These are phyloP conservation scores for Aspergillus arachidicola DNA, from an alignment of 2,329 filamentous ascomycete genomes.

Conservation along the genomic window DNA sequence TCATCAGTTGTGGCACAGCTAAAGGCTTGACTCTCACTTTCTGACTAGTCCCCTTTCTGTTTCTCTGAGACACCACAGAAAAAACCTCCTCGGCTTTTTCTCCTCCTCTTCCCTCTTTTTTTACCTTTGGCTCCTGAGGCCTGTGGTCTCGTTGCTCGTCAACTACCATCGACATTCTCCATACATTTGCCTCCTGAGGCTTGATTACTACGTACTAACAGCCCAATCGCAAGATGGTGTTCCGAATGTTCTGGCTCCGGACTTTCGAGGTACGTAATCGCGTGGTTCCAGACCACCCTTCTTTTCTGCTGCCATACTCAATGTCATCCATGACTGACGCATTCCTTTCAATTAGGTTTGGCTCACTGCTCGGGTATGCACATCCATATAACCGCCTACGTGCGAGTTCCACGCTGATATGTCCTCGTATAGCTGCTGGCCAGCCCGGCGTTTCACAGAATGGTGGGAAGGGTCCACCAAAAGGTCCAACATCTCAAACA, in stretches of 20 bases:
- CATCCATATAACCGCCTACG: background rate
- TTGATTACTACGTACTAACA: background rate
- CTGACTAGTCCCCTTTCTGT: background rate
- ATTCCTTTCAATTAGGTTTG: conserved; percentile 31
- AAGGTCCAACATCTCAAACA: conserved; percentile 44
- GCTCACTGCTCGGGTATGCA: conserved; percentile 41
- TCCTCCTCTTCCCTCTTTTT: background rate
- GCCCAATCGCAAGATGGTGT: conserved; percentile 26
- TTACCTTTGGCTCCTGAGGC: background rate
- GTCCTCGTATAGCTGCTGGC: conserved; percentile 39
- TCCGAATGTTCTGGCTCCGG: conserved; percentile 32
- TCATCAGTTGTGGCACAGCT: background rate
- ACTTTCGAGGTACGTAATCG: conserved; percentile 37
- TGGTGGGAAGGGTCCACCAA: conserved; percentile 47
- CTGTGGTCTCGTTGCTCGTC: background rate
- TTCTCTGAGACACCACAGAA: background rate
- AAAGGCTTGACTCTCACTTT: conserved; percentile 2
- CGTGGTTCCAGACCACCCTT: background rate
- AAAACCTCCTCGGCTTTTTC: background rate
- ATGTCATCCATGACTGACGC: conserved; percentile 17
- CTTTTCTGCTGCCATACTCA: conserved; percentile 4
- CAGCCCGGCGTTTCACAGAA: conserved; percentile 47
- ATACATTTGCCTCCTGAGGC: background rate
- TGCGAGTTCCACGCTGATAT: conserved; percentile 12
- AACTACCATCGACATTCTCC: background rate